Evolutionary conservation across 108 stramenopile genomes (phyloP).

Genomic region (Cylindrotheca closterium): DNA sequence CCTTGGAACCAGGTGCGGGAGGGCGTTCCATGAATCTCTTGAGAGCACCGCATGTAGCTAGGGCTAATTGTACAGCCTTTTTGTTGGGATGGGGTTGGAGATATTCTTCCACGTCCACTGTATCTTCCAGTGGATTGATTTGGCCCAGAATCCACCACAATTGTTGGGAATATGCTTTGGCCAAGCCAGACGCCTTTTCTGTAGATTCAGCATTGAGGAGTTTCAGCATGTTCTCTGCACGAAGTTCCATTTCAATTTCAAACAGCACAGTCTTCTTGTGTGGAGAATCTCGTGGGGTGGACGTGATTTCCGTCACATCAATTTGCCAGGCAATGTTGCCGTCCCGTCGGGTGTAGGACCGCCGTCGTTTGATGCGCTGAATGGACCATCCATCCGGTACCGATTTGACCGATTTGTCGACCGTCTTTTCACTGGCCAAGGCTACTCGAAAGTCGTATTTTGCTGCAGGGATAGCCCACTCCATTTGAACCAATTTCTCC

Average conservation of each 20-base stretch:
- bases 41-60: constrained; percentile 76
- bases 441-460: constrained; percentile 73
- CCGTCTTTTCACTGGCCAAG: constrained; percentile 63
- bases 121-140: constrained; percentile 78
- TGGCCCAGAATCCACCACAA: constrained; percentile 79
- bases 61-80: constrained; percentile 56
- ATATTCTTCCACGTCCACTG: constrained; percentile 77
- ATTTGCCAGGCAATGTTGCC: constrained; percentile 84
- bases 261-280: constrained; percentile 51
- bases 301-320: constrained; percentile 84
- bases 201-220: constrained; percentile 56
- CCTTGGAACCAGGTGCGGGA: constrained; percentile 8
- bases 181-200: constrained; percentile 37
- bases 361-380: constrained; percentile 77
- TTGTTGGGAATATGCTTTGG: constrained; percentile 59
- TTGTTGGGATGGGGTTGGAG: constrained; percentile 62
- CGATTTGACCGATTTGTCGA: constrained; percentile 41
- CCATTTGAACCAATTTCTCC: constrained; percentile 61
- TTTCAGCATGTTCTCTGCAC: constrained; percentile 49
- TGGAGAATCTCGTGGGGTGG: constrained; percentile 31
- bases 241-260: constrained; percentile 86
- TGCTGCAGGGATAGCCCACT: constrained; percentile 73
- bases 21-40: constrained; percentile 62
- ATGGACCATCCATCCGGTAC: constrained; percentile 56
- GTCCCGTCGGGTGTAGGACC: constrained; percentile 70